These are phyloP conservation scores for Dictyostelium firmibasis DNA, from an alignment of 78 protist genomes.

Conservation along the genomic window DNA sequence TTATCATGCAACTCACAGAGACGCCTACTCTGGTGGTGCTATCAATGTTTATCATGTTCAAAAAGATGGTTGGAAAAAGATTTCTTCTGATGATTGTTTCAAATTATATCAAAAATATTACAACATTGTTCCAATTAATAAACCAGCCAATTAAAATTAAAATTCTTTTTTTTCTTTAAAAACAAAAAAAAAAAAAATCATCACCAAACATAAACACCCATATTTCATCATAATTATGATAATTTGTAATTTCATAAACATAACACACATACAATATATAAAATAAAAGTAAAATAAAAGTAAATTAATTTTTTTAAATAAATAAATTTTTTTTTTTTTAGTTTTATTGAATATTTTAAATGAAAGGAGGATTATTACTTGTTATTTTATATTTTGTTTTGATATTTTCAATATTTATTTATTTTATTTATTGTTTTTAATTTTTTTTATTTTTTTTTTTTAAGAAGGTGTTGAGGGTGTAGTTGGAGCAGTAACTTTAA, in stretches of 20 bases:
- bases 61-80: slow-evolving; percentile 86
- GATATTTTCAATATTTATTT: background rate
- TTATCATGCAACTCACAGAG: slow-evolving; percentile 99
- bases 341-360: background rate
- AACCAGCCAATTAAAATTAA: slow-evolving; percentile 7
- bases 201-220: too few species aligned
- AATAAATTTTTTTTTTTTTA: background rate
- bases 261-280: background rate
- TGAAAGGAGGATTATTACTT: background rate
- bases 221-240: background rate
- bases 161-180: too few species aligned
- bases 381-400: background rate
- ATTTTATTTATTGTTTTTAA: background rate
- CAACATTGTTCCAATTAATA: slow-evolving; percentile 35
- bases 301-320: background rate
- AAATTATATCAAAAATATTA: slow-evolving; percentile 76
- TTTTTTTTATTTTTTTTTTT: background rate
- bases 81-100: slow-evolving; percentile 80
- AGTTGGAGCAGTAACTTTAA: background rate
- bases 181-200: too few species aligned
- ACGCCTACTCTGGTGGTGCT: slow-evolving; percentile 97
- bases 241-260: background rate
- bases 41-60: slow-evolving; percentile 92
- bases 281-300: background rate
- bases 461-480: slow-evolving; percentile 4